These are phyloP conservation scores for Antarctomyces pellizariae DNA, from an alignment of 495 filamentous ascomycete genomes.

Conservation along the genomic window DNA sequence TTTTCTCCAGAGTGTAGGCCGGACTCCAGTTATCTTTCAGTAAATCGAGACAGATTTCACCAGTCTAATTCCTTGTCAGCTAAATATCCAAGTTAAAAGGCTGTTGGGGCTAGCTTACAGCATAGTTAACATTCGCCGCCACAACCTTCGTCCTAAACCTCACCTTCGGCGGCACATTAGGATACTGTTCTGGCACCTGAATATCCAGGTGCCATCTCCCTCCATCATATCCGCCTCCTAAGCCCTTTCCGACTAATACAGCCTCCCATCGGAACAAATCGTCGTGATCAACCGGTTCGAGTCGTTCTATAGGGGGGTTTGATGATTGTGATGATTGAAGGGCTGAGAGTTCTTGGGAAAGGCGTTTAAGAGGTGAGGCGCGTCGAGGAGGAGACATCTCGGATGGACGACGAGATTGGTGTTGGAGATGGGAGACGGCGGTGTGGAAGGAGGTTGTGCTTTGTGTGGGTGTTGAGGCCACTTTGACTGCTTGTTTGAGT, in stretches of 20 bases:
- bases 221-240: slow-evolving; percentile 49
- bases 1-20: slow-evolving; percentile 55
- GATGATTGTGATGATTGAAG: slow-evolving; percentile 27
- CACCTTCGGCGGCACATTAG: slow-evolving; percentile 49
- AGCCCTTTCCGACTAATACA: slow-evolving; percentile 43
- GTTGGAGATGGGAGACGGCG: slow-evolving; percentile 3
- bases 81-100: no score
- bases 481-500: no score
- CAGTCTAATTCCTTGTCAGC: slow-evolving; percentile 22
- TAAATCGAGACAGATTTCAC: slow-evolving; percentile 85
- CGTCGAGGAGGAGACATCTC: slow-evolving; percentile 1
- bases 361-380: slow-evolving; percentile 24
- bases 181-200: slow-evolving; percentile 54
- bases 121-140: slow-evolving; percentile 65
- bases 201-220: slow-evolving; percentile 73
- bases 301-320: slow-evolving; percentile 27
- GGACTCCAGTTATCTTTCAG: slow-evolving; percentile 62
- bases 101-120: no score
- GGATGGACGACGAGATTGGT: slow-evolving; percentile 1
- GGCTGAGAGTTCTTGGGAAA: slow-evolving; percentile 40
- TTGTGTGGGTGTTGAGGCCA: no score
- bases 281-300: slow-evolving; percentile 44
- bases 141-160: slow-evolving; percentile 59
- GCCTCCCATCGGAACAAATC: slow-evolving; percentile 58
- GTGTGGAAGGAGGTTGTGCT: no score